Conservation (phyloP, 495 filamentous ascomycete species). For the Aspergillus wentii region DNA sequence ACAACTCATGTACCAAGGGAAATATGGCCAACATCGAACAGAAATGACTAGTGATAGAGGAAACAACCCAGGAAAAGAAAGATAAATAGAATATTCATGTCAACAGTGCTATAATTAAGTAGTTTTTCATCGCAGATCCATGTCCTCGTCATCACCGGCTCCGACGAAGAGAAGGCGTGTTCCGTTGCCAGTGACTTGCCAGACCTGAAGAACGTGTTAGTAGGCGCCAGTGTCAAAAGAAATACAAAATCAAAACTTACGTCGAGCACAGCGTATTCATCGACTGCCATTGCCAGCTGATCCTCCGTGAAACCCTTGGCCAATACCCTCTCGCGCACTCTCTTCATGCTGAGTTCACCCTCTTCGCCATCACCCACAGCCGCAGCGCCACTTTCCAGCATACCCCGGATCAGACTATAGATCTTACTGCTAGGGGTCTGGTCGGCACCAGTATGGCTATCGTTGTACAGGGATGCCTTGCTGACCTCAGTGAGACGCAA, state of each 20-base stretch:
- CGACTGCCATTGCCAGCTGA: conserved; percentile 77
- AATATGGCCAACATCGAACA: neutral
- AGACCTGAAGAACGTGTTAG: conserved; percentile 56
- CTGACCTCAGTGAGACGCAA: conserved; percentile 85
- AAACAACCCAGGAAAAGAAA: too few species aligned
- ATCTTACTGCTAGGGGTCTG: conserved; percentile 85
- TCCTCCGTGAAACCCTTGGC: conserved; percentile 96
- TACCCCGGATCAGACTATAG: conserved; percentile 82
- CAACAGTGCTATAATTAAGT: conserved; percentile 10
- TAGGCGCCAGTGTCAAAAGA: conserved; percentile 2
- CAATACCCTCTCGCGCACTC: conserved; percentile 82
- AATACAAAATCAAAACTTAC: conserved; percentile 54
- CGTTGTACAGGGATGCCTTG: conserved; percentile 77
- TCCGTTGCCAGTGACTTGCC: conserved; percentile 88
- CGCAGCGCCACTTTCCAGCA: conserved; percentile 78
- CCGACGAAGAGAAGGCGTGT: conserved; percentile 80
- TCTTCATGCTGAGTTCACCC: conserved; percentile 78
- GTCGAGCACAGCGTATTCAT: conserved; percentile 82
- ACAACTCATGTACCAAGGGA: neutral
- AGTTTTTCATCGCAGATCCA: conserved; percentile 37
- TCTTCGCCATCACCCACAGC: conserved; percentile 64
- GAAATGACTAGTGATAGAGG: neutral
- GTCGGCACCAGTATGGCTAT: conserved; percentile 55
- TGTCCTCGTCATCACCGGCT: conserved; percentile 51
- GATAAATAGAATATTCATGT: too few species aligned